Evolutionary conservation across 164 flowering plant species (phyloP).

Genomic region (Santalum album): DNA sequence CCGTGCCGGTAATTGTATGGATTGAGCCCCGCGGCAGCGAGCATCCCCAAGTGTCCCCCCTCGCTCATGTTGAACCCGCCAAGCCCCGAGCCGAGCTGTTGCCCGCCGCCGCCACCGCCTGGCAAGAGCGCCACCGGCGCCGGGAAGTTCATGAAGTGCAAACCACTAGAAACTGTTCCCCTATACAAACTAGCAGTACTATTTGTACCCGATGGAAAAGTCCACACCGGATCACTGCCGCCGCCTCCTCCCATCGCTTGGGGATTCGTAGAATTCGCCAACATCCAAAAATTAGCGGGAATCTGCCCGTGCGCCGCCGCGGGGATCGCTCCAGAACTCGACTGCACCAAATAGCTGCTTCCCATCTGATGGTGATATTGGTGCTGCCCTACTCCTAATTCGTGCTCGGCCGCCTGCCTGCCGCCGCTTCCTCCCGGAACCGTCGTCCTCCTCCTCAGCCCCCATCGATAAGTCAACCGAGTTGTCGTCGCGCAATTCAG

Average conservation of each 20-base stretch:
- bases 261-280: not conserved
- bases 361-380: conserved; percentile 43
- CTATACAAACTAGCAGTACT: not conserved
- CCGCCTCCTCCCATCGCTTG: not conserved
- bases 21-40: not conserved
- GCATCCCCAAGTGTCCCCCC: not conserved
- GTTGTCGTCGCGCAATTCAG: conserved; percentile 27
- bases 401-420: too few species aligned
- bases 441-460: conserved; percentile 26
- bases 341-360: conserved; percentile 49
- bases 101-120: not conserved
- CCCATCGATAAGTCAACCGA: conserved; percentile 35
- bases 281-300: conserved; percentile 18
- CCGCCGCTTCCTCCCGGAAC: not conserved
- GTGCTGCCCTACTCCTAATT: conserved; percentile 19
- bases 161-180: not conserved
- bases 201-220: not conserved
- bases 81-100: not conserved
- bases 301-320: conserved; percentile 43
- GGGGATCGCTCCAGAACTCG: conserved; percentile 41
- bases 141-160: not conserved
- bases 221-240: not conserved
- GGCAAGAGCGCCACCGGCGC: not conserved
- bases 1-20: not conserved
- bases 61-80: not conserved